Conservation (phyloP, 2,329 filamentous ascomycete species). For the Colletotrichum incanum region DNA sequence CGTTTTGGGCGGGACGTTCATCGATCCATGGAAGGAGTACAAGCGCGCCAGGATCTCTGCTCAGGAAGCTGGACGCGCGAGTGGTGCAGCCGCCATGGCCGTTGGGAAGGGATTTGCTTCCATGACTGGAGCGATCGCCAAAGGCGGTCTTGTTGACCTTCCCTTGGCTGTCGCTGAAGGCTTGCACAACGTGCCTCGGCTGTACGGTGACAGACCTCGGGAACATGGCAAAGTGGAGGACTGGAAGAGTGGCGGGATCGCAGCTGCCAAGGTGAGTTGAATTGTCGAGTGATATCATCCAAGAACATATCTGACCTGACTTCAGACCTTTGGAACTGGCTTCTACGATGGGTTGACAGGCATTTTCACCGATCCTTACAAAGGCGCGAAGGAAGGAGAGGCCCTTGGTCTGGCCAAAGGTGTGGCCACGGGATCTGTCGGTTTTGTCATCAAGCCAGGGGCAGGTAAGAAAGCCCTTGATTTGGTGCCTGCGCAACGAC, state of each 20-base stretch:
- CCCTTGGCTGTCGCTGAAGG: constrained; percentile 55
- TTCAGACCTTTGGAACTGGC: constrained; percentile 45
- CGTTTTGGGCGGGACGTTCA: constrained; percentile 37
- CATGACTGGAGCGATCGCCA: constrained; percentile 48
- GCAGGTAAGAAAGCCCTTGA: constrained; percentile 46
- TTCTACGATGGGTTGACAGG: constrained; percentile 52
- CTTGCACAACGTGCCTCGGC: constrained; percentile 51
- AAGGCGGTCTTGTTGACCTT: constrained; percentile 54
- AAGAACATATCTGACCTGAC: background rate
- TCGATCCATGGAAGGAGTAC: constrained; percentile 41
- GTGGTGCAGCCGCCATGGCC: constrained; percentile 33
- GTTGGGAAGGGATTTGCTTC: constrained; percentile 46
- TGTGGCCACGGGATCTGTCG: constrained; percentile 52
- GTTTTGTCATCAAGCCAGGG: constrained; percentile 46
- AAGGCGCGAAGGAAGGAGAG: constrained; percentile 52
- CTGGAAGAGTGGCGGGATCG: constrained; percentile 51
- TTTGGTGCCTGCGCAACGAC: constrained; percentile 4
- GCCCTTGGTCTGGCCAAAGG: constrained; percentile 52
- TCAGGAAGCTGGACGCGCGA: constrained; percentile 21
- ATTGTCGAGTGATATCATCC: background rate
- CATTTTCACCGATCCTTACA: constrained; percentile 50
- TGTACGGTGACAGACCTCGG: constrained; percentile 55
- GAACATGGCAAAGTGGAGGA: constrained; percentile 52
- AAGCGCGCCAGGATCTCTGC: constrained; percentile 22
- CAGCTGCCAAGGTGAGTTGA: constrained; percentile 49